Evolutionary conservation across 2,329 filamentous ascomycete species (phyloP), one percentile per base, ranked within the genome.

Genomic region (Proliferodiscus dingleyae): DNA sequence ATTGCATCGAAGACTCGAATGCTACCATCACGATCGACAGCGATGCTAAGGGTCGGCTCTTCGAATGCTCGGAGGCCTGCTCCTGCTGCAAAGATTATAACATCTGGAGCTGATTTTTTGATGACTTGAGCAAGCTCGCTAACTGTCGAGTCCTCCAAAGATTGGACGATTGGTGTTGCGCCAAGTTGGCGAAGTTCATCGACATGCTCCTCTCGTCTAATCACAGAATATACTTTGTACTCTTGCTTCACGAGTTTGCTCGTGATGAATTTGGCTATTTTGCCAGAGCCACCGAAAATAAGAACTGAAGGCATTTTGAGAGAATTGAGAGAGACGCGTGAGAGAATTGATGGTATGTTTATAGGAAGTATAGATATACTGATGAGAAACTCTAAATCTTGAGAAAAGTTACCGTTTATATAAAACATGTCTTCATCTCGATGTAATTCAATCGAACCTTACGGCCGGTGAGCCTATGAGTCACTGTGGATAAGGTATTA

Each of bases 1-100:
- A 68, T 63, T 1, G 72, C 71, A 29, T 72, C 67, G 59, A 74
- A 71, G 50, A 63, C 63, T 46, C 65, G 64, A 47, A 73, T 68
- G 4, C 71, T 72, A 9, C 66, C 71, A 43, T 70, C 66, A 21
- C 66, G 57, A 53, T 75, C 71, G 21, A 75, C 70, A 11, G 63
- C 61, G 24, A 63, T 56, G 13, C 71, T 73, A 18, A 71, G 62
- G 29, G 66, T 66, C 2, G 68, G 62, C 15, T 65, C 66, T 47
- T 64, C 53, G 58, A 56, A 55, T 24, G 41, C 47, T 18, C 50
- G 50, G 2, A 33, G 6, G 21, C 57, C 55, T 1, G 57, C 61
- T 26, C 59, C 60, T 19, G 65, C 65, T 4, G 60, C 55, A 61
- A 64, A 68, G 36, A 68, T 54, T n/a, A 67, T 54, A 3, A 57